A percentile compares a stretch with the other conserved stretches of the same genome.
phyloP scores from a whole-genome alignment of 192 early-diverging fungal genomes.

The Linnemannia hyalina region DNA sequence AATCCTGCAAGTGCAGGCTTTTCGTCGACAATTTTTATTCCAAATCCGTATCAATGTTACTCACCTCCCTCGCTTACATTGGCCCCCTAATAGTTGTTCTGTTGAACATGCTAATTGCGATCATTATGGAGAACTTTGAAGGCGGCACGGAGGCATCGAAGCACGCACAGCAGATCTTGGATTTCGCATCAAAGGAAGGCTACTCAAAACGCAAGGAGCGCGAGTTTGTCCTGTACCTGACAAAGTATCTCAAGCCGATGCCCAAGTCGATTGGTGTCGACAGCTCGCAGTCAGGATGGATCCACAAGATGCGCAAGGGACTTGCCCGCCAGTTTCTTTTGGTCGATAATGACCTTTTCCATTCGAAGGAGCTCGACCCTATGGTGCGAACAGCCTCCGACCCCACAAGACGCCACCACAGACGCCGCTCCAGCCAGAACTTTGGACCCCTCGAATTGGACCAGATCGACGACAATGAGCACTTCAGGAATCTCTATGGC shows the following conservation, averaged over 20 bases:
- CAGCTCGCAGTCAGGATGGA: slow-evolving; percentile 57
- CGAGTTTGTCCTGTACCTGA: slow-evolving; percentile 59
- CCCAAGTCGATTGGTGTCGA: slow-evolving; percentile 62
- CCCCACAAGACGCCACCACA: slow-evolving; percentile 10
- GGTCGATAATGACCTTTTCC: slow-evolving; percentile 49
- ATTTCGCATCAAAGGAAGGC: slow-evolving; percentile 54
- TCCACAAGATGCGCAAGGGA: slow-evolving; percentile 63
- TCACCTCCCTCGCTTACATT: neutral
- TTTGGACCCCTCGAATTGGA: slow-evolving; percentile 15
- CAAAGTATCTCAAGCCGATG: slow-evolving; percentile 67
- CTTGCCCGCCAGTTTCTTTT: slow-evolving; percentile 62
- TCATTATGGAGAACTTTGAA: slow-evolving; percentile 76
- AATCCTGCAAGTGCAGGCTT: neutral
- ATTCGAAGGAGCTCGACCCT: slow-evolving; percentile 29
- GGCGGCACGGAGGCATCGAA: slow-evolving; percentile 67
- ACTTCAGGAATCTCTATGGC: slow-evolving; percentile 35
- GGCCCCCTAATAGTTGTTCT: slow-evolving; percentile 59
- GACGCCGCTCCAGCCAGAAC: slow-evolving; percentile 18
- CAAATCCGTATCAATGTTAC: neutral
- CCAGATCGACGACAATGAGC: slow-evolving; percentile 26
- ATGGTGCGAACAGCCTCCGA: neutral
- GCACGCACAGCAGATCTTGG: slow-evolving; percentile 62
- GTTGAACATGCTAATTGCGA: slow-evolving; percentile 76
- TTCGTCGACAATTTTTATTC: neutral
- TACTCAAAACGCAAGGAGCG: slow-evolving; percentile 45